Conservation (phyloP, 164 flowering plant genomes). For the Nymphaea thermarum region DNA sequence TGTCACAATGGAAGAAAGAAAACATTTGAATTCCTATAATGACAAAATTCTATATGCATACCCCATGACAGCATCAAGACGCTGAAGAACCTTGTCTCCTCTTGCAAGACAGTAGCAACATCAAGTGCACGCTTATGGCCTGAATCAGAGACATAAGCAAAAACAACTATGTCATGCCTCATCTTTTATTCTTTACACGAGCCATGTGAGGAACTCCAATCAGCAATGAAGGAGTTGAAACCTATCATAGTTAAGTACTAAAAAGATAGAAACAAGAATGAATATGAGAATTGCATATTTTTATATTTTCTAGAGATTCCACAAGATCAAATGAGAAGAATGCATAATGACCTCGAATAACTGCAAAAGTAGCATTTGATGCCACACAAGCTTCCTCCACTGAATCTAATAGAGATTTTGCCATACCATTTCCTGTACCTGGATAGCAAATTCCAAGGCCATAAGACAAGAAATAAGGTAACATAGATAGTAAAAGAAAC, state of each 20-base stretch:
- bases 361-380: slow-evolving; percentile 49
- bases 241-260: not conserved
- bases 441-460: slow-evolving; percentile 8
- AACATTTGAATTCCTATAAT: too few relatives aligned
- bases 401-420: slow-evolving; percentile 76
- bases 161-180: not conserved
- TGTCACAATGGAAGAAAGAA: too few relatives aligned
- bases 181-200: not conserved
- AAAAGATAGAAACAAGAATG: not conserved
- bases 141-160: slow-evolving; percentile 9
- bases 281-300: not conserved
- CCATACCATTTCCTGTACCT: slow-evolving; percentile 99
- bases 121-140: slow-evolving; percentile 76
- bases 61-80: slow-evolving; percentile 99
- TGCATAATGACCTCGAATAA: slow-evolving; percentile 58
- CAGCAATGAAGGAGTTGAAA: not conserved
- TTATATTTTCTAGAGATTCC: not conserved
- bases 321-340: not conserved
- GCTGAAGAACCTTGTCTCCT: slow-evolving; percentile 59
- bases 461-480: not conserved
- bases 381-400: slow-evolving; percentile 59
- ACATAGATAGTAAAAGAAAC: not conserved
- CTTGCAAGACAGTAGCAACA: slow-evolving; percentile 79
- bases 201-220: not conserved
- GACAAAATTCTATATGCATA: slow-evolving; percentile 14